phyloP scores from a whole-genome alignment of 768 basidiomycete species.

The Kwoniella sp. region DNA sequence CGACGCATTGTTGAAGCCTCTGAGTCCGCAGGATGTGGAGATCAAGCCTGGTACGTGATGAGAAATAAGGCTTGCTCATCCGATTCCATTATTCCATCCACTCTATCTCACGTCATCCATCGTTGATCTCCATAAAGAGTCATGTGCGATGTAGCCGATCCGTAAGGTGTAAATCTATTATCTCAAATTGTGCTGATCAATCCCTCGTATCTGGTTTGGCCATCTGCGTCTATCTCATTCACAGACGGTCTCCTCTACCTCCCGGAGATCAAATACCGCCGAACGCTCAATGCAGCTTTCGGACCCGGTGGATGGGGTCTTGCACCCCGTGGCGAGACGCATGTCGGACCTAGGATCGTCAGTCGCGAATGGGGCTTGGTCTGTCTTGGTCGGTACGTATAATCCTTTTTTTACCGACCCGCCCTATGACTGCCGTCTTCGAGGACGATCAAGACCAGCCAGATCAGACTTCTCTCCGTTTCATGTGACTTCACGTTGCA shows the following conservation, averaged over 20 bases:
- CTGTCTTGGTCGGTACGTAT: constrained; percentile 83
- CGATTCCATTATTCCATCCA: too few relatives aligned
- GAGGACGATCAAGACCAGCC: too few relatives aligned
- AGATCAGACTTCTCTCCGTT: too few relatives aligned
- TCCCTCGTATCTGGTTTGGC: neutral
- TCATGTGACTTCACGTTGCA: too few relatives aligned
- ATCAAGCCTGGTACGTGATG: constrained; percentile 76
- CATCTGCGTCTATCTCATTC: neutral
- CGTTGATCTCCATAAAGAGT: neutral
- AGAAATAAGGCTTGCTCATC: too few relatives aligned
- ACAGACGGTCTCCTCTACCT: constrained; percentile 90
- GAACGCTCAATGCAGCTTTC: constrained; percentile 87
- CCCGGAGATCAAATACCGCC: constrained; percentile 94
- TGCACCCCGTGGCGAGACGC: constrained; percentile 88
- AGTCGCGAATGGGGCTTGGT: constrained; percentile 93
- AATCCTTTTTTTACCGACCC: neutral
- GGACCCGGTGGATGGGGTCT: constrained; percentile 97
- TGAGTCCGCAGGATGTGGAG: constrained; percentile 80
- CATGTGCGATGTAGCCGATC: too few relatives aligned
- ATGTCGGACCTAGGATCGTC: constrained; percentile 82
- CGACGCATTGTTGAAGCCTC: constrained; percentile 70
- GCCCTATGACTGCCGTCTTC: too few relatives aligned
- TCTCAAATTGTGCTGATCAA: neutral
- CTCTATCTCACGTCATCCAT: neutral
- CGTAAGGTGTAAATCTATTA: neutral